A percentile compares a stretch with the other conserved stretches of the same genome.
Conservation (phyloP, 257 asterid genomes). For the Nicotiana benthamiana region DNA sequence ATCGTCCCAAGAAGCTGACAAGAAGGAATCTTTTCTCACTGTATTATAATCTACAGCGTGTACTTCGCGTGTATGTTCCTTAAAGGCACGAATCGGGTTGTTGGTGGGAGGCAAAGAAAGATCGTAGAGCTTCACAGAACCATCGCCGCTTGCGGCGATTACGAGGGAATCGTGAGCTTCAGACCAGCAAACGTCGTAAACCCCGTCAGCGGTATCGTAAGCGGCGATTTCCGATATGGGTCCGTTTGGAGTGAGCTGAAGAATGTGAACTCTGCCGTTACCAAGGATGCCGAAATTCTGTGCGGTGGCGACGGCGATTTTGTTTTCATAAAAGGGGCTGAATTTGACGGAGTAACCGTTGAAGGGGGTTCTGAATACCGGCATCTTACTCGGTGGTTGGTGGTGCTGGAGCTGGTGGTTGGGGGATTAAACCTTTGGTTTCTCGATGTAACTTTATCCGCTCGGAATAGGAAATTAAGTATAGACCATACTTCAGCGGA, state of each 20-base stretch:
- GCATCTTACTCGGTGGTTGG: slow-evolving; percentile 40
- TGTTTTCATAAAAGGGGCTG: slow-evolving; percentile 89
- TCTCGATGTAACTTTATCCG: not conserved
- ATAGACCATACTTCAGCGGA: no score
- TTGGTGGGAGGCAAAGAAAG: slow-evolving; percentile 62
- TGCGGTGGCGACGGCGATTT: slow-evolving; percentile 81
- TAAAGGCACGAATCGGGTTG: slow-evolving; percentile 83
- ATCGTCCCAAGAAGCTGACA: slow-evolving; percentile 95
- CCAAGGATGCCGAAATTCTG: slow-evolving; percentile 97
- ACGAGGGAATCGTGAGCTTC: slow-evolving; percentile 90
- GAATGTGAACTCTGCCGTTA: slow-evolving; percentile 91
- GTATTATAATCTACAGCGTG: slow-evolving; percentile 82
- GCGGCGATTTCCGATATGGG: slow-evolving; percentile 56
- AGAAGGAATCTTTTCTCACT: slow-evolving; percentile 80
- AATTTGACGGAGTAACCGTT: slow-evolving; percentile 90
- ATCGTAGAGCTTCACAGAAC: slow-evolving; percentile 85
- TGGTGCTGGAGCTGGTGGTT: not conserved
- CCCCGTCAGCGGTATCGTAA: slow-evolving; percentile 95
- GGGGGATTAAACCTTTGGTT: not conserved
- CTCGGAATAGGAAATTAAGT: not conserved
- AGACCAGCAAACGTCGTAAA: slow-evolving; percentile 92
- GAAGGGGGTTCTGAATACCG: slow-evolving; percentile 73
- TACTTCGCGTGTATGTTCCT: slow-evolving; percentile 88
- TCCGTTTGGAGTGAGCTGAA: slow-evolving; percentile 50
- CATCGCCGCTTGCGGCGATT: slow-evolving; percentile 86